Base-by-base conservation (phyloP, 768 basidiomycete species). In the Hirschioporus abietinus region DNA sequence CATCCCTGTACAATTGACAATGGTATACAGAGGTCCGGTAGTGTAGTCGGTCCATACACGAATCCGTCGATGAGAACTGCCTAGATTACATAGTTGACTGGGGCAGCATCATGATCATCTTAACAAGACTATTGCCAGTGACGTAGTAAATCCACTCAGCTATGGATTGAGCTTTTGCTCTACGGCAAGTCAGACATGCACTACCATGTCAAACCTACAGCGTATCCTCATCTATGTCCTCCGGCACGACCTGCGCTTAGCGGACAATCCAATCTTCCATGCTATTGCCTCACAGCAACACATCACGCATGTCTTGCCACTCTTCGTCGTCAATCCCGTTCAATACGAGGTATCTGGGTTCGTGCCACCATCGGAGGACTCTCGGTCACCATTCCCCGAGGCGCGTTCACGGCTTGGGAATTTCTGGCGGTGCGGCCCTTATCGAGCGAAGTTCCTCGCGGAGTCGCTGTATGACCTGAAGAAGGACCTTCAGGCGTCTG, bases 251-350 rank as follows among this genome's bases (percentile, higher is more conserved):
- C 71, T 73, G 60, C 59, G 68, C 27, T 17, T 64, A 2, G 59
- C 66, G 3, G 65, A 71, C 30, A 69, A 70, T 34, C 69, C 69
- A 52, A 57, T 70, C 15, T 67, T 70, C 34, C 69, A 68, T 27
- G 62, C 62, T 9, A 35, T 67, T 24, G 12, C 42, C 42, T 34
- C 57, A 7, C 18, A 58, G 27, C 35, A 58, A n/a, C 64, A 69
- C 23, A 69, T 76, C 67, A 63, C 34, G 23, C 68, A 71, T 26
- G 65, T 77, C 68, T 70, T 82, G 3, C 81, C 81, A 0, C 63
- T 81, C 60, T 80, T 75, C 70, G 78, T 81, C 24, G 78, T 80
- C 58, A 77, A 80, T 65, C 76, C 78, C 35, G 74, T 77, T 8
- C 73, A 75, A 63, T 66, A 80, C 60, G 79, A 80, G 66, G 69